Evolutionary conservation across 345 rosid genomes (phyloP), one percentile per base, ranked within the genome.

Genomic region (Lepidium didymum): DNA sequence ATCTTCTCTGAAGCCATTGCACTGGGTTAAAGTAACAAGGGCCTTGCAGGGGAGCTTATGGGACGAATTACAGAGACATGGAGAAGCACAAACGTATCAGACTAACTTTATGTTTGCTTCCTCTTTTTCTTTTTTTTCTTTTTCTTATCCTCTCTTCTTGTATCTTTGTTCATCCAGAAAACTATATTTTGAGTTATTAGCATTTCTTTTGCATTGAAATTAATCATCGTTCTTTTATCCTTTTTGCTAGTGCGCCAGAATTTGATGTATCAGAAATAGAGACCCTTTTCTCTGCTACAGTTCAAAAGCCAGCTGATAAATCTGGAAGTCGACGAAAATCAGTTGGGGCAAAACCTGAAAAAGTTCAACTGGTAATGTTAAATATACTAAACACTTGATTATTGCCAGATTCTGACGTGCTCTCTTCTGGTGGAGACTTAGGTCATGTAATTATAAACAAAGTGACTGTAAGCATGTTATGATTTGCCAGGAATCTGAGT

Each of bases 1-100:
- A 79, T 89, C 97, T 75, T 84, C 96, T 31, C 79, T 95, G 73
- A 95, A 95, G 83, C 99, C 99, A 67, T 62, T 95, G 61, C 99
- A 91, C 55, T 95, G 97, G 99, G 89, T 96, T 77, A 95, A 95
- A 81, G 96, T 91, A 74, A 83, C 99, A 77, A 85, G 97, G 82
- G 96, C 90, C 67, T 65, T 95, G 59, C 96, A 91, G 79, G 99
- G 99, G 83, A 95, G 96, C 81, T 89, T 95, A 70, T 95, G 97
- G 99, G 96, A 95, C 12, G 97, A 95, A 80, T 65, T 95, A 75
- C 99, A 95, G 75, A 91, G 83, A 77, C 86, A 84, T 50, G 96
- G 95, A 67, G 99, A 87, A 63, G 78, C 87, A 52, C 99, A 89
- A 78, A 87, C 60, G 97, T 91, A 86, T 35, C 35, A 56, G 53